Base-by-base conservation (phyloP, 495 filamentous ascomycete species). In the Podospora bellae-mahoneyi region DNA sequence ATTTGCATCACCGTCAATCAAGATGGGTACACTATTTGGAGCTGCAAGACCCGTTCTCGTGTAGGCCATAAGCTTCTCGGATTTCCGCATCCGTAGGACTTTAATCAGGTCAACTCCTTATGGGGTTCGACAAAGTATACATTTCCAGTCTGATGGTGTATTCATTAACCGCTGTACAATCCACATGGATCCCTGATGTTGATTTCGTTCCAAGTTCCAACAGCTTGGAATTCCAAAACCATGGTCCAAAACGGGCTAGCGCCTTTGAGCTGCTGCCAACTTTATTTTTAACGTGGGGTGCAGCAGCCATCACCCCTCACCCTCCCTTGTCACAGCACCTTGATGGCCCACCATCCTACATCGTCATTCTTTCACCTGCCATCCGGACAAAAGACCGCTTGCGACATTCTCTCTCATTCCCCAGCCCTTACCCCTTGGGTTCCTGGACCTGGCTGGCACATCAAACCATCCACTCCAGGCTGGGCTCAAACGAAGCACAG, bases 401-500 rank as follows among this genome's bases (percentile, higher is more conserved):
- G 39, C 39, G 39, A 48, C 39, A 16, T 48, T 13, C 15, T 2
- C 5, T 13, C 39, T 48, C 15, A 16, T 48, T 16, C 15, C 39
- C 7, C 1, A 23, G 23, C 0, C 23, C 23, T 23, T 16, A 48
- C 39, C 39, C 39, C 39, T 48, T 48, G 39, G 39, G 15, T 48
- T 48, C 39, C 39, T 48, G 39, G 39, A 48, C 39, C 15, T 48
- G 39, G 39, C 15, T 48, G 7, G 39, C 39, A 48, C 39, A 6
- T 48, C 39, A 48, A 0, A 48, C 39, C 39, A 48, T 48, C 39
- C 39, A 48, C 39, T 48, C 39, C 39, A 16, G 39, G 39, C 39
- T 48, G 39, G 39, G 39, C 39, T 48, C 39, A 48, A 48, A 48
- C 9, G 39, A 6, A 48, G 39, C 39, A 48, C 39, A 48, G 76